Conservation (phyloP, 306 rosid genomes). For the Citrullus mucosospermus region DNA sequence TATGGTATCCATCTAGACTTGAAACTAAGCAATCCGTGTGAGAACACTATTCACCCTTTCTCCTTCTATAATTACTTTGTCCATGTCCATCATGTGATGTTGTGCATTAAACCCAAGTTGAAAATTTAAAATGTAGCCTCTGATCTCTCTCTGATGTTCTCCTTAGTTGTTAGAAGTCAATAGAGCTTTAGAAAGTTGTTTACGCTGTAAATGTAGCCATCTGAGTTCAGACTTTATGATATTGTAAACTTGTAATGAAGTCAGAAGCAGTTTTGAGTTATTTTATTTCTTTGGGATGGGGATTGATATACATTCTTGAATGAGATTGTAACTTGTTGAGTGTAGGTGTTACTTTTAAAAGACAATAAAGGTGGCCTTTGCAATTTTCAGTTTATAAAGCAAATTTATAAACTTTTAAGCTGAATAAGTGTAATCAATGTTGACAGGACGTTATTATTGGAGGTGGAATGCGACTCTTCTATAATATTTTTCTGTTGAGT, state of each 20-base stretch:
- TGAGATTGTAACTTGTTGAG: too few relatives aligned
- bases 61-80: background rate
- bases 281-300: background rate
- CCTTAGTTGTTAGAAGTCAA: background rate
- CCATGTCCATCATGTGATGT: background rate
- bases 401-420: too few relatives aligned
- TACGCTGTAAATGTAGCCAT: background rate
- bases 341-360: too few relatives aligned
- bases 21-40: background rate
- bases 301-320: background rate
- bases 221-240: background rate
- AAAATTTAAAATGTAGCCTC: background rate
- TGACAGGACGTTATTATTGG: too few relatives aligned
- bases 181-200: background rate
- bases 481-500: too few relatives aligned
- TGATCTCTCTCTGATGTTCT: background rate
- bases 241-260: conserved; percentile 1
- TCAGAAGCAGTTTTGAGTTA: background rate
- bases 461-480: too few relatives aligned
- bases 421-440: too few relatives aligned
- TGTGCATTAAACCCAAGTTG: background rate
- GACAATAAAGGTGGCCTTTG: too few relatives aligned
- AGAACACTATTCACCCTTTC: background rate
- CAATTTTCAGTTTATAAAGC: too few relatives aligned
- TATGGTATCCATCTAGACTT: background rate